Evolutionary conservation across 2,329 filamentous ascomycete genomes (phyloP).

Genomic region (Blastomyces emzantsi): DNA sequence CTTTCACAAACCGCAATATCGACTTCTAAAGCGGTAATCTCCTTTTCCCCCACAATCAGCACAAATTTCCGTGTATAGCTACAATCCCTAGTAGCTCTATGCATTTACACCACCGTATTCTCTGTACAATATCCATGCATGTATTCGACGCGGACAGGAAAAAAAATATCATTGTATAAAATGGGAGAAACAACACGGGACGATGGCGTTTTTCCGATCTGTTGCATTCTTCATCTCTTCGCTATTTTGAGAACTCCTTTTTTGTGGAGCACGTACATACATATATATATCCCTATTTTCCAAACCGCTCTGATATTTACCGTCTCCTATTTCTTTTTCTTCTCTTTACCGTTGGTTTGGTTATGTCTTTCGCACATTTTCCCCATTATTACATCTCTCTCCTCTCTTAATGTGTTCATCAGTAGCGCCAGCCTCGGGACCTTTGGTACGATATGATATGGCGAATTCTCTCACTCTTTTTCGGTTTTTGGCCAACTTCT

Average conservation of each 20-base stretch:
- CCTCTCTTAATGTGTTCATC: slow-evolving; percentile 30
- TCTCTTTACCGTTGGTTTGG: slow-evolving; percentile 14
- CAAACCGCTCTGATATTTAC: background rate
- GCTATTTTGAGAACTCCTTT: slow-evolving; percentile 1
- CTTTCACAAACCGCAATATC: background rate
- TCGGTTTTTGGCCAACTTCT: background rate
- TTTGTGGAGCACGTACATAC: slow-evolving; percentile 4
- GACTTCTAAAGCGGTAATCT: background rate
- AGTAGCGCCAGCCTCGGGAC: slow-evolving; percentile 6
- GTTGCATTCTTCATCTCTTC: slow-evolving; percentile 3
- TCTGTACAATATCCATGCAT: slow-evolving; percentile 8
- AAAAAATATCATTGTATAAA: slow-evolving; percentile 1
- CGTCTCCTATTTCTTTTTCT: slow-evolving; percentile 19
- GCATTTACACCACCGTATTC: background rate
- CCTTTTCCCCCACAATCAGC: background rate
- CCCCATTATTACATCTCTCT: slow-evolving; percentile 24
- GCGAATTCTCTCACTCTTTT: background rate
- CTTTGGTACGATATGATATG: background rate
- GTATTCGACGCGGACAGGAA: slow-evolving; percentile 1
- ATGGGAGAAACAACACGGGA: background rate
- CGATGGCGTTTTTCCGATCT: slow-evolving; percentile 7
- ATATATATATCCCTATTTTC: slow-evolving; percentile 5
- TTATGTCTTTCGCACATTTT: slow-evolving; percentile 12
- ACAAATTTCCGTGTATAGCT: background rate
- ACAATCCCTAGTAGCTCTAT: background rate